Evolutionary conservation across 2,329 filamentous ascomycete species (phyloP).

Genomic region (Pestalotiopsis sp.): DNA sequence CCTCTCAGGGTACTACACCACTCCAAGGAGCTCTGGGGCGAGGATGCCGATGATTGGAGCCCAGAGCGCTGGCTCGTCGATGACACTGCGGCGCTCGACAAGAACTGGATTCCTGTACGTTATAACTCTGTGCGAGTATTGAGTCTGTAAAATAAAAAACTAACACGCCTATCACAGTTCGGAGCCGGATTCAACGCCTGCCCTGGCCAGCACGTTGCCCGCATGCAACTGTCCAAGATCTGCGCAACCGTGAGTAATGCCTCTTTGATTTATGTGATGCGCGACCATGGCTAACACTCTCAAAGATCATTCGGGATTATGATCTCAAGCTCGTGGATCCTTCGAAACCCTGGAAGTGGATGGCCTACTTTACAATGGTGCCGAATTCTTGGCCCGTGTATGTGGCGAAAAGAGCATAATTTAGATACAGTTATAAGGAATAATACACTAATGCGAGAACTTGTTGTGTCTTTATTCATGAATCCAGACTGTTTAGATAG

Average conservation of each 20-base stretch:
- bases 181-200: slow-evolving; percentile 4
- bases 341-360: slow-evolving; percentile 3
- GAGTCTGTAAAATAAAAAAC: no score
- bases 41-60: slow-evolving; percentile 6
- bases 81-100: slow-evolving; percentile 1
- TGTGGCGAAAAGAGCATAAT: background rate
- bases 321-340: slow-evolving; percentile 10
- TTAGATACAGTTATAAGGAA: background rate
- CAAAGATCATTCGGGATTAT: background rate
- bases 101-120: slow-evolving; percentile 12
- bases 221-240: slow-evolving; percentile 12
- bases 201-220: slow-evolving; percentile 13
- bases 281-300: background rate
- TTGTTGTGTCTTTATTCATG: no score
- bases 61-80: slow-evolving; percentile 11
- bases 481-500: no score
- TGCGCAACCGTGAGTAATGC: background rate
- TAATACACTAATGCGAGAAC: no score
- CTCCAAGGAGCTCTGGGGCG: slow-evolving; percentile 10
- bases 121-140: no score
- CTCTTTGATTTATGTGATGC: background rate
- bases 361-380: slow-evolving; percentile 12
- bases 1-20: background rate
- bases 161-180: background rate
- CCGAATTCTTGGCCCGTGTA: slow-evolving; percentile 12